These are phyloP conservation scores for Ceratocystis cubensis DNA, from an alignment of 2,329 filamentous ascomycete species.

Conservation along the genomic window DNA sequence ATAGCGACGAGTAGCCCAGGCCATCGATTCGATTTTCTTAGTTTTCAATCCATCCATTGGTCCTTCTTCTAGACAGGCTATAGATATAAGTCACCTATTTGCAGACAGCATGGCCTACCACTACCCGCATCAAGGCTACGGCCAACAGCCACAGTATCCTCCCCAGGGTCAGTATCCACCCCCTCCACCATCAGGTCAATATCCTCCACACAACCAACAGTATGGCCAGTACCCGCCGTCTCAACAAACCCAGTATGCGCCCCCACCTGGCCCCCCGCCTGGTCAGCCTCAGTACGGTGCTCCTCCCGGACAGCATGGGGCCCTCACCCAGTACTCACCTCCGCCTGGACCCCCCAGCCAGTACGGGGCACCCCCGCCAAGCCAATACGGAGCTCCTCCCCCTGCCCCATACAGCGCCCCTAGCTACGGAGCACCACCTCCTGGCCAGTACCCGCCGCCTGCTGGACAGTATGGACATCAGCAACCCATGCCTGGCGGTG, in stretches of 20 bases:
- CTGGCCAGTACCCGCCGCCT: slow-evolving; percentile 25
- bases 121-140: slow-evolving; percentile 24
- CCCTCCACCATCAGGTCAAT: slow-evolving; percentile 25
- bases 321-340: slow-evolving; percentile 8
- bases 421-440: slow-evolving; percentile 31
- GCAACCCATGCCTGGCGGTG: slow-evolving; percentile 22
- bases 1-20: too few species aligned
- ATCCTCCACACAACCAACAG: slow-evolving; percentile 25
- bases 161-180: slow-evolving; percentile 28
- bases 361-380: slow-evolving; percentile 13
- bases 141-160: slow-evolving; percentile 26
- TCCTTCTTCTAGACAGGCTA: neutral
- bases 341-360: slow-evolving; percentile 22
- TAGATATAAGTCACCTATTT: neutral
- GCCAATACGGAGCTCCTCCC: slow-evolving; percentile 21
- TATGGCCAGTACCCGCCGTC: slow-evolving; percentile 29
- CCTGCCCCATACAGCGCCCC: slow-evolving; percentile 24
- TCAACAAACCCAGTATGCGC: slow-evolving; percentile 24
- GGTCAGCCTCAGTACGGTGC: slow-evolving; percentile 19
- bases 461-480: slow-evolving; percentile 26
- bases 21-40: too few species aligned
- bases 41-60: too few species aligned
- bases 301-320: slow-evolving; percentile 13
- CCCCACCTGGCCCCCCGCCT: slow-evolving; percentile 15
- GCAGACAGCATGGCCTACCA: slow-evolving; percentile 16